A percentile compares a stretch with the other conserved stretches of the same genome.
phyloP scores from a whole-genome alignment of 2,329 filamentous ascomycete species.

The Fusarium illudens region DNA sequence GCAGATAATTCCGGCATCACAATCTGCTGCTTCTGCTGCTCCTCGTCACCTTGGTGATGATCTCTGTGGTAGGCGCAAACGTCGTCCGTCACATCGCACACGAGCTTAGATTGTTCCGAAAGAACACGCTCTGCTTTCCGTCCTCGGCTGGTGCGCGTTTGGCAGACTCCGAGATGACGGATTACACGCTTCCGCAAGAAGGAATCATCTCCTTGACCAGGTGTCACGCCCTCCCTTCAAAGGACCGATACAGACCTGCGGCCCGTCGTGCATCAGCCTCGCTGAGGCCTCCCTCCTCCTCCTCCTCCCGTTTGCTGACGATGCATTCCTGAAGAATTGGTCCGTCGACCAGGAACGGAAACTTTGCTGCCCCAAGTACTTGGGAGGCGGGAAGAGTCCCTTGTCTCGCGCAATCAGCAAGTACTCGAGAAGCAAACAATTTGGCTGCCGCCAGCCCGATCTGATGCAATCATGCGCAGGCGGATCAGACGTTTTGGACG shows the following conservation, averaged over 20 bases:
- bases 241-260: slow-evolving; percentile 29
- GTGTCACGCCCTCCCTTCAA: slow-evolving; percentile 27
- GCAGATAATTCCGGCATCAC: background rate
- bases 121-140: background rate
- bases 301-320: background rate
- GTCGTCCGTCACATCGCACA: slow-evolving; percentile 18
- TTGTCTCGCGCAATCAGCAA: slow-evolving; percentile 10
- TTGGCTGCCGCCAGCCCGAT: background rate
- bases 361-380: background rate
- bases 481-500: background rate
- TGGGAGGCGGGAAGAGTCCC: background rate
- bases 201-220: slow-evolving; percentile 24
- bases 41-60: background rate
- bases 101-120: slow-evolving; percentile 22
- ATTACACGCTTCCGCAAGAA: slow-evolving; percentile 31
- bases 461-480: background rate
- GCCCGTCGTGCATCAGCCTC: slow-evolving; percentile 4
- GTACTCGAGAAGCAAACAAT: slow-evolving; percentile 6
- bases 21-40: background rate
- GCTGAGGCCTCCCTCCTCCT: background rate
- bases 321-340: background rate
- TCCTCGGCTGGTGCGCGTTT: background rate
- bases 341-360: background rate
- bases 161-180: slow-evolving; percentile 13
- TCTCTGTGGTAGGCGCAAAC: background rate